Percentiles rank a stretch among this genome's conserved stretches.
These are phyloP conservation scores for Sugiyamaella chiloensis DNA, from an alignment of 805 yeast species.

Conservation along the genomic window DNA sequence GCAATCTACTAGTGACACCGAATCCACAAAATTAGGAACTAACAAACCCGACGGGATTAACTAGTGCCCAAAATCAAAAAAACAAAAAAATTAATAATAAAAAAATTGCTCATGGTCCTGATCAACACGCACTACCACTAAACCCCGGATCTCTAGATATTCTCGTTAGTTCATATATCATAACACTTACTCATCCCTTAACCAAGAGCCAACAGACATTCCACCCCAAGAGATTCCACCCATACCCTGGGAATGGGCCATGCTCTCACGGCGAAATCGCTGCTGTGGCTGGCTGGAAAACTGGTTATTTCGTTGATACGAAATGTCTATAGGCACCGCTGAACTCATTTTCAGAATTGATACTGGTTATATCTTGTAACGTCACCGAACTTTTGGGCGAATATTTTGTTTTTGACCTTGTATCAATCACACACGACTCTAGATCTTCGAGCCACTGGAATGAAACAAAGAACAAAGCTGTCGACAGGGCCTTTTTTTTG, in stretches of 20 bases:
- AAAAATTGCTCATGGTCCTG: no score
- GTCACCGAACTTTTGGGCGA: neutral
- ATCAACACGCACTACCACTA: no score
- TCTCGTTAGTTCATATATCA: no score
- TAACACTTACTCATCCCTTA: constrained; percentile 74
- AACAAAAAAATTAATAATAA: no score
- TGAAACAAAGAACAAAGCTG: no score
- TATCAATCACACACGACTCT: neutral
- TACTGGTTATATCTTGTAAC: neutral
- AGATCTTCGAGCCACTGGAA: no score
- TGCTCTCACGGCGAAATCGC: constrained; percentile 76
- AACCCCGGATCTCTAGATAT: no score
- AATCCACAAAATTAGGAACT: no score
- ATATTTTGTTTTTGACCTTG: neutral
- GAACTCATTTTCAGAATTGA: constrained; percentile 23
- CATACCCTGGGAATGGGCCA: constrained; percentile 96
- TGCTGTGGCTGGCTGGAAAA: constrained; percentile 28
- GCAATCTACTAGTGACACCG: no score
- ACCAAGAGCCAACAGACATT: constrained; percentile 91
- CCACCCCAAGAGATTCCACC: constrained; percentile 99
- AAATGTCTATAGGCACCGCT: constrained; percentile 41
- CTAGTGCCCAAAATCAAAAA: no score
- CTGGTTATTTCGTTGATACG: constrained; percentile 33
- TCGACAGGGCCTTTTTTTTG: no score
- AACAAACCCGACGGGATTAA: no score